Evolutionary conservation across 345 rosid species (phyloP).

Genomic region (Crucihimalaya himalaica): DNA sequence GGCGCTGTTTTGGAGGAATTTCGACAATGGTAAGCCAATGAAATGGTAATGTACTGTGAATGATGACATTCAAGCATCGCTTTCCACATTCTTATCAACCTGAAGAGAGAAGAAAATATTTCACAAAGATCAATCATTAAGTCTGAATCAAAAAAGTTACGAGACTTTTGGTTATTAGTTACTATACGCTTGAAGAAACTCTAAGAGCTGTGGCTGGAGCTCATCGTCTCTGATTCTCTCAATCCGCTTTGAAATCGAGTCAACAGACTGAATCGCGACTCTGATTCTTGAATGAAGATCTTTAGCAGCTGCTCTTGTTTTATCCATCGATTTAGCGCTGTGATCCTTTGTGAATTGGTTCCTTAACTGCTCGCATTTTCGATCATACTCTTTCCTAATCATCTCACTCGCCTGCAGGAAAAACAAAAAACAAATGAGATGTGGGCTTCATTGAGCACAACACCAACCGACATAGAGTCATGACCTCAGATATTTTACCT

Average conservation of each 20-base stretch:
- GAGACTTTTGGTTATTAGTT: not conserved
- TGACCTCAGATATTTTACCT: slow-evolving; percentile 49
- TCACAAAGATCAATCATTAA: not conserved
- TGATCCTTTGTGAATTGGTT: slow-evolving; percentile 80
- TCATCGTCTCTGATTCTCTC: slow-evolving; percentile 96
- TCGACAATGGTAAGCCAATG: slow-evolving; percentile 86
- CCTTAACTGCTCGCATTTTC: slow-evolving; percentile 69
- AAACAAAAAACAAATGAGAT: not conserved
- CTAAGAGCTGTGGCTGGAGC: slow-evolving; percentile 86
- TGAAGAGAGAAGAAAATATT: slow-evolving; percentile 29
- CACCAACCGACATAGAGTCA: not conserved
- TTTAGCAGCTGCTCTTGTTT: slow-evolving; percentile 76
- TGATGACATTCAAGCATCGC: slow-evolving; percentile 94
- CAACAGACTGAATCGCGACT: slow-evolving; percentile 87
- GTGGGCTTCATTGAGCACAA: slow-evolving; percentile 8
- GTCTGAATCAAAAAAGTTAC: not conserved
- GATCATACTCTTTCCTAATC: slow-evolving; percentile 79
- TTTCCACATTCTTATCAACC: slow-evolving; percentile 93
- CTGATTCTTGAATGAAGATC: slow-evolving; percentile 86
- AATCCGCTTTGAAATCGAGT: slow-evolving; percentile 80
- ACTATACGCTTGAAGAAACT: slow-evolving; percentile 72
- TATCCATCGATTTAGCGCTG: slow-evolving; percentile 67
- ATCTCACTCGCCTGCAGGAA: slow-evolving; percentile 67
- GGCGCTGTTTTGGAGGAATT: slow-evolving; percentile 41
- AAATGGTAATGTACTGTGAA: slow-evolving; percentile 88